A percentile compares a stretch with the other conserved stretches of the same genome.
These are phyloP conservation scores for Rosellinia necatrix DNA, from an alignment of 2,329 filamentous ascomycete genomes.

Conservation along the genomic window DNA sequence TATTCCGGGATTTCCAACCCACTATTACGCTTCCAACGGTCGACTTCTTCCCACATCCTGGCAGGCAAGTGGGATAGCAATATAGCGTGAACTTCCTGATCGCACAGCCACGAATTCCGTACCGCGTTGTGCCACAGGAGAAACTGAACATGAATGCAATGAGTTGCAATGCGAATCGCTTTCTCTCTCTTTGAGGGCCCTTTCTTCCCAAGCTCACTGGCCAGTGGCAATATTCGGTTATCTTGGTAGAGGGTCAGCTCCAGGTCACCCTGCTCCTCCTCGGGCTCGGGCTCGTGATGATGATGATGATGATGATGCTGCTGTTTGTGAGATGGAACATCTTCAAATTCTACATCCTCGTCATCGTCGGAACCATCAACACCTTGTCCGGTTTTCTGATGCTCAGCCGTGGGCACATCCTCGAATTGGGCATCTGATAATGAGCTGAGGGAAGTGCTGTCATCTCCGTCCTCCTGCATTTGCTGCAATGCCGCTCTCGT, in stretches of 20 bases:
- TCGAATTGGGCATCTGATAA: slow-evolving; percentile 64
- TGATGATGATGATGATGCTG: no score
- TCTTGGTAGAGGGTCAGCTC: slow-evolving; percentile 72
- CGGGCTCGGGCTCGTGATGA: slow-evolving; percentile 51
- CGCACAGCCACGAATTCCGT: slow-evolving; percentile 82
- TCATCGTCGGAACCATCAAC: slow-evolving; percentile 46
- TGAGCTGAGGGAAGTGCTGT: slow-evolving; percentile 55
- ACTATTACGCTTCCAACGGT: slow-evolving; percentile 72
- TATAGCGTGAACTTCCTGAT: slow-evolving; percentile 74
- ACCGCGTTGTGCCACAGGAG: slow-evolving; percentile 89
- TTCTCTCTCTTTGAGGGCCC: slow-evolving; percentile 85
- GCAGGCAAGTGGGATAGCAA: slow-evolving; percentile 75
- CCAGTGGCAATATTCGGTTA: slow-evolving; percentile 62
- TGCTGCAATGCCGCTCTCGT: slow-evolving; percentile 49
- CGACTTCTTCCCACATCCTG: slow-evolving; percentile 71
- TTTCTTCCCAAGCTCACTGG: slow-evolving; percentile 73
- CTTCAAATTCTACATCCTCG: slow-evolving; percentile 67
- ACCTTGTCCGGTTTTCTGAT: slow-evolving; percentile 44
- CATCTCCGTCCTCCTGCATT: slow-evolving; percentile 50
- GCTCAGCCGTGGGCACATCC: slow-evolving; percentile 49
- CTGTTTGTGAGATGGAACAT: slow-evolving; percentile 50
- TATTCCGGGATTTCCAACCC: slow-evolving; percentile 58
- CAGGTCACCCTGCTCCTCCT: slow-evolving; percentile 67
- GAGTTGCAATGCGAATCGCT: slow-evolving; percentile 75
- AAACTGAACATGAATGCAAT: slow-evolving; percentile 86